Base-by-base conservation (phyloP, 129 eudicot species). In the Pseudognaphalium luteoalbum region DNA sequence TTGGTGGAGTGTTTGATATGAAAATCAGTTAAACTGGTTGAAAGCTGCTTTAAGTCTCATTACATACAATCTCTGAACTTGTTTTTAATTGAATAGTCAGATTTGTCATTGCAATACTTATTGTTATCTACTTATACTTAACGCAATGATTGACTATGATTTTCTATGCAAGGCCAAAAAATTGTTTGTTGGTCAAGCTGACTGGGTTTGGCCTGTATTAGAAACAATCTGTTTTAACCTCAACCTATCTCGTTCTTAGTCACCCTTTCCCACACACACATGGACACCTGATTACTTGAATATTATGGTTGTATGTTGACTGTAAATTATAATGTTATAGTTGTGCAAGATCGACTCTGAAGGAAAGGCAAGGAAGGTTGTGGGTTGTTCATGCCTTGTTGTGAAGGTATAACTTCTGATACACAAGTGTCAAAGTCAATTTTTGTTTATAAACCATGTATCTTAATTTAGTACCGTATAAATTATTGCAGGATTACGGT, bases 301-400 rank as follows among this genome's bases (percentile, higher is more conserved):
- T 4, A 0, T 29, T 10, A 25, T 57, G 64, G 14, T 21, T 19
- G 17, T n/a, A 19, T 14, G 17, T 57, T 16, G 62, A 6, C 12
- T 57, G 50, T 44, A 12, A 59, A 17, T 32, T 72, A 37, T 7
- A 22, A 16, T 14, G 15, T 76, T 47, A 69, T 86, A 94, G 99
- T 78, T 94, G 82, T 94, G 99, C 96, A 94, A 94, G 91, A 91
- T 94, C 28, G 99, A 94, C 66, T 84, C 99, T 2, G 99, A 94
- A 81, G 99, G 99, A 16, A 94, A 94, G 37, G 99, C 99, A 10
- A 85, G 99, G 59, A 94, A 94, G 81, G 97, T 94, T 57, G 96
- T 91, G 4, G 99, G 99, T 15, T 92, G 97, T 78, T 89, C 97
- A 0, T 91, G 97, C 72, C 90, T 91, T 39, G 99, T 94, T 21